phyloP scores from a whole-genome alignment of 768 basidiomycete genomes.

The Daedalea quercina region DNA sequence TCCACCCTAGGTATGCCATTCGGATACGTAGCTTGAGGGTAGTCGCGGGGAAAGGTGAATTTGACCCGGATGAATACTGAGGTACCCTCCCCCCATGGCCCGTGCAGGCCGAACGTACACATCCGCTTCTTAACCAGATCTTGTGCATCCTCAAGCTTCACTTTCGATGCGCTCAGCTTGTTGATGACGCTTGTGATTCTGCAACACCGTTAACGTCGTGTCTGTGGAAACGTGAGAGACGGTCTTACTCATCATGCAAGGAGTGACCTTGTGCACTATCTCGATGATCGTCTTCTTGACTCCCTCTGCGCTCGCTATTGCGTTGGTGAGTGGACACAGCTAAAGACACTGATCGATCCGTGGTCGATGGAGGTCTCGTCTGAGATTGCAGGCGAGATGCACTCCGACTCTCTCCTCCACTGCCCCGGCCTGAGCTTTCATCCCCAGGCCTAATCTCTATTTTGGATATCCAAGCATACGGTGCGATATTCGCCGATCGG shows the following conservation, averaged over 20 bases:
- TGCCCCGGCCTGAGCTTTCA: constrained; percentile 50
- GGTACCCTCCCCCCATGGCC: constrained; percentile 85
- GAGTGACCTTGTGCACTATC: constrained; percentile 37
- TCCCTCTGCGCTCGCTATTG: constrained; percentile 35
- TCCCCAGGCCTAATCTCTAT: constrained; percentile 56
- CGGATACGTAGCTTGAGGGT: constrained; percentile 59
- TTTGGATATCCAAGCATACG: constrained; percentile 65
- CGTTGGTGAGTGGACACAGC: constrained; percentile 2
- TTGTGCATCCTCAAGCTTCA: constrained; percentile 78
- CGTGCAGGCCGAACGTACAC: constrained; percentile 81
- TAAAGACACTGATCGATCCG: constrained; percentile 12
- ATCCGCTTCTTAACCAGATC: constrained; percentile 68
- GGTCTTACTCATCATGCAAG: constrained; percentile 66
- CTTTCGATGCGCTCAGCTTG: constrained; percentile 57
- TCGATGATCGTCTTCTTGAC: constrained; percentile 31
- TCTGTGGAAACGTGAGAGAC: constrained; percentile 6
- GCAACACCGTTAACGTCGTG: neutral
- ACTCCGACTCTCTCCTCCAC: constrained; percentile 39
- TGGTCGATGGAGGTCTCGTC: constrained; percentile 31
- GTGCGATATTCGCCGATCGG: constrained; percentile 52
- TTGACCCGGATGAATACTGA: constrained; percentile 84
- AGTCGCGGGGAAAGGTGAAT: constrained; percentile 83
- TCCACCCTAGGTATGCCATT: constrained; percentile 69
- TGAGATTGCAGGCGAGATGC: constrained; percentile 41
- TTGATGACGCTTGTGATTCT: constrained; percentile 73